Percentiles rank a stretch among this genome's conserved stretches.
phyloP scores from a whole-genome alignment of 208 protist genomes.

The Phytomonas sp. region DNA sequence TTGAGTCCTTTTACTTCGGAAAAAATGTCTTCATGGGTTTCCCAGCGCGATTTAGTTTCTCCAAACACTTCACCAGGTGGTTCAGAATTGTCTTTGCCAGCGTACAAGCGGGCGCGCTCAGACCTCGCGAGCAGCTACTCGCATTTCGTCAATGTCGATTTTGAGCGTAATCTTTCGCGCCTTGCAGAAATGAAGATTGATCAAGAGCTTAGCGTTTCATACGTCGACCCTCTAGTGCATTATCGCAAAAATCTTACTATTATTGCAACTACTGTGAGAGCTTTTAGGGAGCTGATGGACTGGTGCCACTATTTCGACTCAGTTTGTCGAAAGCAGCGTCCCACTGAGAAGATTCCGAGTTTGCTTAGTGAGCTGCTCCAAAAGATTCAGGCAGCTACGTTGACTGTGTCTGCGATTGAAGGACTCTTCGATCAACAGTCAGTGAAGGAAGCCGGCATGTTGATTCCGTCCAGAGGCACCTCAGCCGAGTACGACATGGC shows the following conservation, averaged over 20 bases:
- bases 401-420: slow-evolving; percentile 40
- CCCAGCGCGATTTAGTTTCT: background rate
- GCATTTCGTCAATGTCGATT: slow-evolving; percentile 39
- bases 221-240: slow-evolving; percentile 76
- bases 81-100: background rate
- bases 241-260: slow-evolving; percentile 76
- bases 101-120: slow-evolving; percentile 19
- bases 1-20: background rate
- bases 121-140: slow-evolving; percentile 12
- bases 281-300: slow-evolving; percentile 47
- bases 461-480: slow-evolving; percentile 60
- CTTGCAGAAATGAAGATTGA: slow-evolving; percentile 57
- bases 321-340: slow-evolving; percentile 6
- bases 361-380: slow-evolving; percentile 54
- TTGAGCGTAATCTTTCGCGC: slow-evolving; percentile 77
- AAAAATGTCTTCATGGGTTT: background rate
- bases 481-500: slow-evolving; percentile 54
- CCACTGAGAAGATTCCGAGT: slow-evolving; percentile 18
- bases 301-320: slow-evolving; percentile 38
- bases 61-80: background rate
- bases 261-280: slow-evolving; percentile 58
- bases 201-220: slow-evolving; percentile 46
- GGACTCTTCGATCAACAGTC: slow-evolving; percentile 50
- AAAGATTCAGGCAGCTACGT: slow-evolving; percentile 23
- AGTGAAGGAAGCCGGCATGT: slow-evolving; percentile 33